Evolutionary conservation across 2,329 filamentous ascomycete genomes (phyloP).

Genomic region (Apiospora sp.): DNA sequence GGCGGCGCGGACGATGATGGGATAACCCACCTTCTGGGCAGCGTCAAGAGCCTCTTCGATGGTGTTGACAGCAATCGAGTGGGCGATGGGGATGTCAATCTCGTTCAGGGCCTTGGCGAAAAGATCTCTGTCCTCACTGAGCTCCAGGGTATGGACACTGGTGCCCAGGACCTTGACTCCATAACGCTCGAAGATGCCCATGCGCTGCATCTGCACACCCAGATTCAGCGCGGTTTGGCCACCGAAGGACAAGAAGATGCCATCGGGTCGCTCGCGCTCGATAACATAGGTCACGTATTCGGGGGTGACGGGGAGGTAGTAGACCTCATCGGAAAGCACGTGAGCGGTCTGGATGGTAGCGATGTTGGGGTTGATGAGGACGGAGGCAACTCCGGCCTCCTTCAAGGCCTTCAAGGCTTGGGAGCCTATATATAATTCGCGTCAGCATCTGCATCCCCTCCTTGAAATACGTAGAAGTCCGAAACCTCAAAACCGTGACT

Average conservation of each 20-base stretch:
- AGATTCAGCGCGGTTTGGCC: constrained; percentile 97
- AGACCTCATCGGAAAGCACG: constrained; percentile 94
- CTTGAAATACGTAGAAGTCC: constrained; percentile 28
- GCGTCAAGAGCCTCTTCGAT: constrained; percentile 92
- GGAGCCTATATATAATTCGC: constrained; percentile 67
- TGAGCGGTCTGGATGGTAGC: constrained; percentile 98
- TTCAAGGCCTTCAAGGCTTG: constrained; percentile 97
- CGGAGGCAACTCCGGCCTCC: constrained; percentile 89
- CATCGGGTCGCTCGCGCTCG: constrained; percentile 93
- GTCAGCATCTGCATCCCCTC: constrained; percentile 33
- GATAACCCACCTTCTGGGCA: constrained; percentile 88
- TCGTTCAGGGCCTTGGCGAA: constrained; percentile 96
- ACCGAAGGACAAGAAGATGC: constrained; percentile 96
- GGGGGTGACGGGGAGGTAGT: constrained; percentile 96
- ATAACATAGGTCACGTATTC: constrained; percentile 99
- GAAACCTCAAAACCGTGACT: constrained; percentile 30
- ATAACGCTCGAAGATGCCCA: constrained; percentile 94
- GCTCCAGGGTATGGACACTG: constrained; percentile 91
- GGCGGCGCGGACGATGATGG: constrained; percentile 96
- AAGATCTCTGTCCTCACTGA: constrained; percentile 93
- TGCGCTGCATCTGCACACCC: constrained; percentile 96
- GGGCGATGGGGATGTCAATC: constrained; percentile 96
- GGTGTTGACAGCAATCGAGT: constrained; percentile 91
- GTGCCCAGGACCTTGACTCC: constrained; percentile 96
- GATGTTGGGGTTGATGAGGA: constrained; percentile 98